Evolutionary conservation across 139 green algal species (phyloP).

Genomic region (Coelastrella sp.): DNA sequence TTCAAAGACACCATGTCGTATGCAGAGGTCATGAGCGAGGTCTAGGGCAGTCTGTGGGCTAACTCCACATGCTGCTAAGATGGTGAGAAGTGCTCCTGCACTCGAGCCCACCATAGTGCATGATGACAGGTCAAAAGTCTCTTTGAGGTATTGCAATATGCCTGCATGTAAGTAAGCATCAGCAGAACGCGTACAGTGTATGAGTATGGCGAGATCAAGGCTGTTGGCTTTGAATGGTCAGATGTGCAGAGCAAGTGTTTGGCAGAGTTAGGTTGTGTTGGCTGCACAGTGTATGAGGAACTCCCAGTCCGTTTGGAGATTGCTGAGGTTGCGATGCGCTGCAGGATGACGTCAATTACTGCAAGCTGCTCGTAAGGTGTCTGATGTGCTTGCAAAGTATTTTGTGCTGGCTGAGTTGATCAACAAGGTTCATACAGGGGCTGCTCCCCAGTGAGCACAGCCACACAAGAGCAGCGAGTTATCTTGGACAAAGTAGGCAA

Average conservation of each 20-base stretch:
- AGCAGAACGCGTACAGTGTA: no score
- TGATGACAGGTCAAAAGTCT: constrained; percentile 41
- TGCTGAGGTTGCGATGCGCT: not conserved
- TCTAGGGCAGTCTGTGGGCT: constrained; percentile 46
- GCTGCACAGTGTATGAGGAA: no score
- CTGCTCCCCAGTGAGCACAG: no score
- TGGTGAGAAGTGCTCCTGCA: constrained; percentile 48
- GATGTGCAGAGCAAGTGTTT: no score
- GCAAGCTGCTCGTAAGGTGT: not conserved
- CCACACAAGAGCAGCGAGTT: no score
- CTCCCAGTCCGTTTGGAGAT: not conserved
- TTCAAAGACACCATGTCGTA: constrained; percentile 60
- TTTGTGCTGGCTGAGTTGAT: no score
- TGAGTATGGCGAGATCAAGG: no score
- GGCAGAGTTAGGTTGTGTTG: no score
- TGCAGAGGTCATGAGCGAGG: constrained; percentile 52
- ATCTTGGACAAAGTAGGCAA: no score
- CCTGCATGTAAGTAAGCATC: no score
- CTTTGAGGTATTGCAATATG: constrained; percentile 50
- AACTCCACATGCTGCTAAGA: constrained; percentile 54
- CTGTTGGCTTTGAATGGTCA: no score
- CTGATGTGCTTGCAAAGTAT: not conserved
- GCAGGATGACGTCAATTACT: not conserved
- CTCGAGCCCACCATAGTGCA: constrained; percentile 43
- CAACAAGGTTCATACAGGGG: no score